Percentiles rank a stretch among this genome's conserved stretches.
These are phyloP conservation scores for Cryptococcus neoformans DNA, from an alignment of 1,284 basidiomycete species.

Conservation along the genomic window DNA sequence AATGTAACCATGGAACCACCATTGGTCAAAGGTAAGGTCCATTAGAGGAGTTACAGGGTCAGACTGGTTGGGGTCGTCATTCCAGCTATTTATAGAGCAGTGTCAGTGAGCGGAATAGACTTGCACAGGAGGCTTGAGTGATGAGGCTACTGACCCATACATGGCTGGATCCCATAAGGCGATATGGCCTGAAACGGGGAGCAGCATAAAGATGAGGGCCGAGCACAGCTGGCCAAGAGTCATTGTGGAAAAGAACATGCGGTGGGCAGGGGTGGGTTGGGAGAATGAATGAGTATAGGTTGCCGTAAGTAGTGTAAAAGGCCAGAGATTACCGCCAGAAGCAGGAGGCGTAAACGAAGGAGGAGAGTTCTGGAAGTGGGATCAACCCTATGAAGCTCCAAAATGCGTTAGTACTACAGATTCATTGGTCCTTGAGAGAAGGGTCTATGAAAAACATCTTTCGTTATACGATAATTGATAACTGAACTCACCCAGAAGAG, in stretches of 20 bases:
- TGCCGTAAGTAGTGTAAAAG: too few relatives aligned
- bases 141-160: conserved; percentile 36
- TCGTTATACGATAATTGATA: too few relatives aligned
- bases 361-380: background rate
- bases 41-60: conserved; percentile 58
- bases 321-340: too few relatives aligned
- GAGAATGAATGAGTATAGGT: background rate
- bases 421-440: too few relatives aligned
- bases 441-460: too few relatives aligned
- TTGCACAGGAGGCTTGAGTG: background rate
- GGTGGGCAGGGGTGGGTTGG: background rate
- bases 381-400: background rate
- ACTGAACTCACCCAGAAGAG: too few relatives aligned
- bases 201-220: conserved; percentile 6
- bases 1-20: conserved; percentile 61
- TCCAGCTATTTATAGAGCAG: conserved; percentile 20
- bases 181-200: conserved; percentile 30
- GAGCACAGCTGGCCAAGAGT: conserved; percentile 10
- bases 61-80: conserved; percentile 35
- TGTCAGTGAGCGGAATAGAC: background rate
- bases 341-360: too few relatives aligned
- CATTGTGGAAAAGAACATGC: conserved; percentile 1
- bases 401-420: too few relatives aligned
- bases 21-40: conserved; percentile 58
- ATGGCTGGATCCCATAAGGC: conserved; percentile 37